A percentile compares a stretch with the other conserved stretches of the same genome.
Evolutionary conservation across 352 stramenopile genomes (phyloP).

Genomic region (Globisporangium perplexum): DNA sequence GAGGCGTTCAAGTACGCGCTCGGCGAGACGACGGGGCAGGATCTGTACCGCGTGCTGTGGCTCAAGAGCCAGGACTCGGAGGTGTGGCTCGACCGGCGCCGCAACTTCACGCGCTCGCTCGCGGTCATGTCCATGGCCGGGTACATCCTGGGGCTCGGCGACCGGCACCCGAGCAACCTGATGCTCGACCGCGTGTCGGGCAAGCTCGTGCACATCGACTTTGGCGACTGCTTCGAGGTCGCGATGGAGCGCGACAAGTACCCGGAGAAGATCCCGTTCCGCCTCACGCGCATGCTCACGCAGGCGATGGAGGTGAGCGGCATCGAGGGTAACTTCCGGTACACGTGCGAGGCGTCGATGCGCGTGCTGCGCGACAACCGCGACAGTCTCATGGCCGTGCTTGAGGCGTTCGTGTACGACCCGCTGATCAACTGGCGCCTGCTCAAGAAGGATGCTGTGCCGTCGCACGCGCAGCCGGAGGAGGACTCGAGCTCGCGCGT

Average conservation of each 20-base stretch:
- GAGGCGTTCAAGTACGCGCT: constrained; percentile 97
- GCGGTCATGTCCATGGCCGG: constrained; percentile 99
- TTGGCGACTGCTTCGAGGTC: constrained; percentile 99
- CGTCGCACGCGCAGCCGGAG: constrained; percentile 67
- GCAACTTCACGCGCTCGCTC: constrained; percentile 98
- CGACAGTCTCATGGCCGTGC: constrained; percentile 98
- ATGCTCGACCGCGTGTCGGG: constrained; percentile 99
- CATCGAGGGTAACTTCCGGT: constrained; percentile 99
- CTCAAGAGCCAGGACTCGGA: constrained; percentile 99
- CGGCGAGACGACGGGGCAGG: constrained; percentile 93
- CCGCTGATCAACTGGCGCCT: constrained; percentile 99
- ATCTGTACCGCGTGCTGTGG: constrained; percentile 99
- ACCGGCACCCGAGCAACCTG: constrained; percentile 99
- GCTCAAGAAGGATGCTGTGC: constrained; percentile 81
- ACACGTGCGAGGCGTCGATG: constrained; percentile 98
- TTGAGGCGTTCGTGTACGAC: constrained; percentile 99
- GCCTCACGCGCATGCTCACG: constrained; percentile 98
- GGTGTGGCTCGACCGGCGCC: constrained; percentile 98
- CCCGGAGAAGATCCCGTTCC: constrained; percentile 99
- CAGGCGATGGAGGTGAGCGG: constrained; percentile 99
- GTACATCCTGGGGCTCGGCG: constrained; percentile 99
- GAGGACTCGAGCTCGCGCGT: constrained; percentile 16
- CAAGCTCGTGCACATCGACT: constrained; percentile 99
- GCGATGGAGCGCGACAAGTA: constrained; percentile 99
- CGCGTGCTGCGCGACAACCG: constrained; percentile 97